A percentile compares a stretch with the other conserved stretches of the same genome.
phyloP scores from a whole-genome alignment of 495 filamentous ascomycete species.

The Pyrenula massariospora region DNA sequence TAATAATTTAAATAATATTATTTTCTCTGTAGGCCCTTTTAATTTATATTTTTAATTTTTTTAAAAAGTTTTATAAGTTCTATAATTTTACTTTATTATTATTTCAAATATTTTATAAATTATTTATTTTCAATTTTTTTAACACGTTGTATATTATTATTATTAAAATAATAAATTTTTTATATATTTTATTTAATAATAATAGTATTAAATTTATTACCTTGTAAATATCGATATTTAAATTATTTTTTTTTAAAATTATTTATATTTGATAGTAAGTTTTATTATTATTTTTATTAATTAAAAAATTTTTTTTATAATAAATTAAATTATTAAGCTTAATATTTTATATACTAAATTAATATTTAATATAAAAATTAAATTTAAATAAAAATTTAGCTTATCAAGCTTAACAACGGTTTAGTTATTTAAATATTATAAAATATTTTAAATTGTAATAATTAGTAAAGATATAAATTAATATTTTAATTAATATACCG shows the following conservation, averaged over 20 bases:
- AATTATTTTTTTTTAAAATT: neutral
- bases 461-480: conserved; percentile 5
- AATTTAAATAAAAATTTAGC: conserved; percentile 13
- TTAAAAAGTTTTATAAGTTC: neutral
- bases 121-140: neutral
- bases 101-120: neutral
- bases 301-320: neutral
- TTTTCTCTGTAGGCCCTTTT: no score
- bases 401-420: conserved; percentile 11
- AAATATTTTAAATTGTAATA: conserved; percentile 16
- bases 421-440: conserved; percentile 14
- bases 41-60: no score
- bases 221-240: neutral
- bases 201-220: neutral
- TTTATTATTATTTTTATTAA: neutral
- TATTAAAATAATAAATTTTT: neutral
- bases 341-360: conserved; percentile 4
- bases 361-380: conserved; percentile 18
- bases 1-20: no score
- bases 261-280: neutral
- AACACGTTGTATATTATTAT: neutral
- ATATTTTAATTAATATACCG: neutral
- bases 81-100: neutral
- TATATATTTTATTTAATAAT: conserved; percentile 1
- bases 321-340: conserved; percentile 4